Conservation (phyloP, 129 eudicot species). For the Tagetes patula region DNA sequence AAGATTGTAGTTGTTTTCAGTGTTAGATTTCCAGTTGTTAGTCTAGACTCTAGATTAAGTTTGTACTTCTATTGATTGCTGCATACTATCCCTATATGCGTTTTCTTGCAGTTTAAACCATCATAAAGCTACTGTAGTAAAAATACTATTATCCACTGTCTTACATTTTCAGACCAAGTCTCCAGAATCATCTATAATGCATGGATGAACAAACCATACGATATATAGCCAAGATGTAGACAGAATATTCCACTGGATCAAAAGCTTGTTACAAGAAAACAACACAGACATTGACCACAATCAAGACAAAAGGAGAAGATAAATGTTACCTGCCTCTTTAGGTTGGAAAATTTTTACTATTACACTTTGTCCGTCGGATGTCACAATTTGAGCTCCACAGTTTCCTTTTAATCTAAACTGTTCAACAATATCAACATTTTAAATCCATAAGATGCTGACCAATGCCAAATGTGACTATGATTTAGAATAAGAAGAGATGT, state of each 20-base stretch:
- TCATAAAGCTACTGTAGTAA: no score
- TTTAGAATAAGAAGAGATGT: constrained; percentile 10
- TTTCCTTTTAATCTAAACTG: constrained; percentile 16
- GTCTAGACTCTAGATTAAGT: not conserved
- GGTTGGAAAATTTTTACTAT: not conserved
- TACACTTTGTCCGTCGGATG: not conserved
- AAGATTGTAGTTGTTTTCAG: no score
- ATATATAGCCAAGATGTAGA: not conserved
- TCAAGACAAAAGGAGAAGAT: constrained; percentile 3
- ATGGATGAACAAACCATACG: not conserved
- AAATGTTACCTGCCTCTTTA: constrained; percentile 22
- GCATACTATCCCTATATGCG: not conserved
- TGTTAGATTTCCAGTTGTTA: not conserved
- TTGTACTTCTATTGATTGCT: not conserved
- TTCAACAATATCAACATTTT: constrained; percentile 6
- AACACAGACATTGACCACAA: not conserved
- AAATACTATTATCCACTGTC: not conserved
- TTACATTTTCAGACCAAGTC: no score
- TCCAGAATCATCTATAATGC: not conserved
- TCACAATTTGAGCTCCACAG: constrained; percentile 30
- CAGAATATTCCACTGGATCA: not conserved
- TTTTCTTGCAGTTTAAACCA: no score
- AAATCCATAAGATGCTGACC: not conserved
- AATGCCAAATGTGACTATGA: not conserved
- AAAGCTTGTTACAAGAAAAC: not conserved